A percentile compares a stretch with the other conserved stretches of the same genome.
These are phyloP conservation scores for Colletotrichum spaethianum DNA, from an alignment of 2,329 filamentous ascomycete genomes.

Conservation along the genomic window DNA sequence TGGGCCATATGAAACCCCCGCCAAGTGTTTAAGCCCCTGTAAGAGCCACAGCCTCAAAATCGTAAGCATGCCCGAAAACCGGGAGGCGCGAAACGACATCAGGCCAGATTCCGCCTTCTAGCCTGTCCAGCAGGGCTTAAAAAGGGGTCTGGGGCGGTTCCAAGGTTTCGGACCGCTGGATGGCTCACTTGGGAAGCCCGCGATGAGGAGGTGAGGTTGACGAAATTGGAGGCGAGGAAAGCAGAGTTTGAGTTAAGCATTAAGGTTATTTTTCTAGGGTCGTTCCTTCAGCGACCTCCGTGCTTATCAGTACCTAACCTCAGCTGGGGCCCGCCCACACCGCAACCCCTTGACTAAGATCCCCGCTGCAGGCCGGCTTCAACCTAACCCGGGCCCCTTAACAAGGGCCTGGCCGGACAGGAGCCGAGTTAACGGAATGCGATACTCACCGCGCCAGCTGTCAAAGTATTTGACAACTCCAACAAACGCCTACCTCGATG, in stretches of 20 bases:
- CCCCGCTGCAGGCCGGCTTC: conserved; percentile 22
- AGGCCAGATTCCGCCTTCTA: conserved; percentile 9
- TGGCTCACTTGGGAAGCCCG: not conserved
- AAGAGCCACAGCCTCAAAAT: conserved; percentile 17
- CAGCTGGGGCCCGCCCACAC: conserved; percentile 12
- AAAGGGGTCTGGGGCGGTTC: conserved; percentile 13
- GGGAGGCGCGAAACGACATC: conserved; percentile 27
- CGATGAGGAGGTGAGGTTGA: not conserved
- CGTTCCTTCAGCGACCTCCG: not conserved
- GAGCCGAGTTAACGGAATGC: not conserved
- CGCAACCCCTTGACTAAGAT: not conserved
- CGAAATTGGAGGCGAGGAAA: not conserved
- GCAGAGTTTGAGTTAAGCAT: conserved; percentile 38
- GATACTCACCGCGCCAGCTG: not conserved
- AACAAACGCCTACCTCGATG: not conserved
- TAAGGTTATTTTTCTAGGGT: conserved; percentile 37
- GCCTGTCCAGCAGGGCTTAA: not conserved
- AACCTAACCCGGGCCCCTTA: conserved; percentile 29
- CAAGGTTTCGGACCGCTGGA: conserved; percentile 27
- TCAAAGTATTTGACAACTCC: not conserved
- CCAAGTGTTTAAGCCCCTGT: conserved; percentile 39
- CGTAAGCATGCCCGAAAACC: conserved; percentile 1
- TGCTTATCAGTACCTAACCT: conserved; percentile 28
- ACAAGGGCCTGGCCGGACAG: conserved; percentile 9
- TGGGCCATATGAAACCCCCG: conserved; percentile 28